Base-by-base conservation (phyloP, 2,329 filamentous ascomycete species). In the Stachybotrys chartarum region DNA sequence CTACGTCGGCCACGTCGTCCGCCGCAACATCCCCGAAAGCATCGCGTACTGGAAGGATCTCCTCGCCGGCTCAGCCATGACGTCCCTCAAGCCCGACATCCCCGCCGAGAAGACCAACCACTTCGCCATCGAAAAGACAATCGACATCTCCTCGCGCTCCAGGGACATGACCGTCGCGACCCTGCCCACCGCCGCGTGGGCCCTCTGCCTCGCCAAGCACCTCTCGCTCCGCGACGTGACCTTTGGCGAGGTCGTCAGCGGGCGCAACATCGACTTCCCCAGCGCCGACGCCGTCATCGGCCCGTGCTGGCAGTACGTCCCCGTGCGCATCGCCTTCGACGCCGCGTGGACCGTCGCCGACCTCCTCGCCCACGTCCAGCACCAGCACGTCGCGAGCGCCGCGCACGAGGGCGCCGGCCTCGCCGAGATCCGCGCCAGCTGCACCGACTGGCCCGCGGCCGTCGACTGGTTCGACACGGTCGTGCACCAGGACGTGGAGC, bases 141-240 rank as follows among this genome's bases (percentile, higher is more conserved):
- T 79, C 60, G 64, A 79, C 66, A 73, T 82, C 63, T 67, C 78
- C 57, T 60, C 74, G 0, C 75, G 79, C 1, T 71, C 74, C 12
- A 75, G 73, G 51, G 81, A 83, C 57, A 78, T 85, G 55, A 87
- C 85, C 1, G 75, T 82, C 11, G 84, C 84, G 2, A 86, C 83
- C 0, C 72, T 88, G 0, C 84, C 84, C n/a, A 85, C 85, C 0
- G 83, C 84, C 1, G 83, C 83, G 0, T 88, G 85, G 85, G 82
- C 84, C 0, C 66, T 87, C 7, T 80, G 80, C 17, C 78, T 88
- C 1, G 80, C 85, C 1, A 79, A 78, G 5, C 76, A 80, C 11
- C 75, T 81, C 0, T 65, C 66, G 1, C 67, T 72, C 16, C 72
- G 72, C 2, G 84, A 88, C 62, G 80, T 88, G 44, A 76, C 83